Evolutionary conservation across 257 asterid species (phyloP), one percentile per base, ranked within the genome.

Genomic region (Solanum paucissectum): DNA sequence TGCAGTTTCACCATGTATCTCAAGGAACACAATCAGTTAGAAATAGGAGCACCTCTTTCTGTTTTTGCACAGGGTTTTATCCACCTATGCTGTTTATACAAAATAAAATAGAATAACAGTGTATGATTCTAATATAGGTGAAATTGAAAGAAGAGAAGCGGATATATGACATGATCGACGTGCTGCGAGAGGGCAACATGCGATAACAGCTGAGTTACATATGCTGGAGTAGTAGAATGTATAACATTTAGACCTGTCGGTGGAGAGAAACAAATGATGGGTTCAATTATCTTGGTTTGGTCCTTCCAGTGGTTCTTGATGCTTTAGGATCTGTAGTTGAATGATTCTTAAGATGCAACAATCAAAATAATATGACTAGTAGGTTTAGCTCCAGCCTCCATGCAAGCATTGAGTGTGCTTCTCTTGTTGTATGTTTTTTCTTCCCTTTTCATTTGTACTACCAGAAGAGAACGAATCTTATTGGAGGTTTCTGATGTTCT

Each of bases 131-230:
- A 86, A 69, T 89, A 90, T 94, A 95, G 99, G 95, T 95, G 68
- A 92, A 88, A 42, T 88, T 91, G 60, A 94, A 92, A 84, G 95
- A 94, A n/a, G 95, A 93, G 82, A 93, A 97, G 93, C 90, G 93
- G 84, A 92, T 97, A 82, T 95, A 89, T 60, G 92, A 95, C 89
- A 97, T 97, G 99, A 95, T 95, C 4, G 99, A 97, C 66, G 98
- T 97, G 75, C 93, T 95, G 87, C 95, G 95, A 2, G 98, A 95
- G 94, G 99, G 99, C 76, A 95, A 92, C 88, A 95, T 95, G 99
- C 90, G 98, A 90, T 97, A 88, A 90, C 88, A 75, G 37, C 74
- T 23, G 74, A 81, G 29, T 81, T 27, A 44, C 10, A 10, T 81
- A 46, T 27, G 68, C 29, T 46, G 68, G 68, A 0, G 6, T 27